These are phyloP conservation scores for Yamadazyma diddensiae DNA, from an alignment of 1,139 yeast species.

Conservation along the genomic window DNA sequence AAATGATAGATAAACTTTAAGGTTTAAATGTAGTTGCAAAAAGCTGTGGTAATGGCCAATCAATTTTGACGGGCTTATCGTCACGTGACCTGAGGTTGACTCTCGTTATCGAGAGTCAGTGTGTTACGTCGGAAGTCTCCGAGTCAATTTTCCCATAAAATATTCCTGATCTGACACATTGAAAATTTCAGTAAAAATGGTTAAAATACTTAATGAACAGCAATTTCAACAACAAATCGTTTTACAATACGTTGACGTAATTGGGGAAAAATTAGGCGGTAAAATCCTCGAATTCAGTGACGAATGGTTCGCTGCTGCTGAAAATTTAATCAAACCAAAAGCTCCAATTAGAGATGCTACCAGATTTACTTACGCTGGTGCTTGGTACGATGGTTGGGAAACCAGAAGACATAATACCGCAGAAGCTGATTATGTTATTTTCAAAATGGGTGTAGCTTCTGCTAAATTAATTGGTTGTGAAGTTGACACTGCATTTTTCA, in stretches of 20 bases:
- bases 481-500: constrained; percentile 88
- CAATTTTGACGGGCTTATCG: neutral
- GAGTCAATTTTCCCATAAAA: neutral
- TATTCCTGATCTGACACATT: too few species aligned
- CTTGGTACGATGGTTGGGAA: constrained; percentile 99
- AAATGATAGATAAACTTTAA: neutral
- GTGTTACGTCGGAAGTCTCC: constrained; percentile 1
- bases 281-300: constrained; percentile 66
- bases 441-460: constrained; percentile 79
- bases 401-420: constrained; percentile 86
- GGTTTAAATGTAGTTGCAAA: too few species aligned
- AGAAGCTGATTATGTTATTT: constrained; percentile 82
- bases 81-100: neutral
- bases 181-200: too few species aligned
- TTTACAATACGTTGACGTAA: constrained; percentile 61
- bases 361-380: constrained; percentile 78
- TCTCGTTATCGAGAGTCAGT: neutral
- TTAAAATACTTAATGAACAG: constrained; percentile 28
- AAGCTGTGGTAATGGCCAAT: too few species aligned
- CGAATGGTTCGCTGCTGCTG: constrained; percentile 96
- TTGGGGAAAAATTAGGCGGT: constrained; percentile 83
- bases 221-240: constrained; percentile 46
- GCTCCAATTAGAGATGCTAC: constrained; percentile 80
- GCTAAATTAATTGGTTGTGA: constrained; percentile 82
- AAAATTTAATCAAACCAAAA: constrained; percentile 75